Base-by-base conservation (phyloP, 129 eudicot genomes). In the Lonicera japonica region DNA sequence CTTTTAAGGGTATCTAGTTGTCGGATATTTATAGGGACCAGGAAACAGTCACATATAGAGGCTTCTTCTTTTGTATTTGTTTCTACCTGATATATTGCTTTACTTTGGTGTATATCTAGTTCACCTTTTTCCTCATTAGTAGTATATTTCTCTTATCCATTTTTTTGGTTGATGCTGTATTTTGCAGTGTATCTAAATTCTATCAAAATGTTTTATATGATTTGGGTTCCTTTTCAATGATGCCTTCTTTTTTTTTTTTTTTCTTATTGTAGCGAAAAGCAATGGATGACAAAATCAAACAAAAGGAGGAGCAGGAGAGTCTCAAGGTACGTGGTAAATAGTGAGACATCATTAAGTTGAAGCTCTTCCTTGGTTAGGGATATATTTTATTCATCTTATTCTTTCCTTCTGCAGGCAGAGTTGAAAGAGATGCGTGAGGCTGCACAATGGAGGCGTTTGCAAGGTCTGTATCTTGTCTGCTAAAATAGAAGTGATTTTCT, bases 381-480 rank as follows among this genome's bases (percentile, higher is more conserved):
- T 13, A 18, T 15, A 60, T 43, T 60, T 1, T 29, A 29, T 43
- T 54, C 14, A 29, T n/a, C 14, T 20, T 55, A 54, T 24, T 39
- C 12, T 51, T 71, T 56, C 11, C 23, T 45, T 64, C 16, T 87
- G 70, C 74, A 92, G 98, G 67, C 73, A 61, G 98, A 87, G 70
- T 40, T 92, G 60, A 83, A 77, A 74, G 90, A 87, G 54, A 83
- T 87, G 95, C 91, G 96, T 19, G 96, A 92, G 68, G 96, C 95
- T 79, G 99, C 99, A 58, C 91, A 80, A 22, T 92, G 99, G 99
- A 88, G 99, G 73, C 96, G 85, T 21, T 80, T 89, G 77, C 99
- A 92, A 88, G 98, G 97, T 91, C 21, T 67, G 76, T 45, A 46
- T 70, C 29, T 19, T 50, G 50, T 60, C 10, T 52, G 52, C 57